A percentile compares a stretch with the other conserved stretches of the same genome.
Evolutionary conservation across 163 green algal genomes (phyloP).

Genomic region (Trebouxiophyceae sp.): DNA sequence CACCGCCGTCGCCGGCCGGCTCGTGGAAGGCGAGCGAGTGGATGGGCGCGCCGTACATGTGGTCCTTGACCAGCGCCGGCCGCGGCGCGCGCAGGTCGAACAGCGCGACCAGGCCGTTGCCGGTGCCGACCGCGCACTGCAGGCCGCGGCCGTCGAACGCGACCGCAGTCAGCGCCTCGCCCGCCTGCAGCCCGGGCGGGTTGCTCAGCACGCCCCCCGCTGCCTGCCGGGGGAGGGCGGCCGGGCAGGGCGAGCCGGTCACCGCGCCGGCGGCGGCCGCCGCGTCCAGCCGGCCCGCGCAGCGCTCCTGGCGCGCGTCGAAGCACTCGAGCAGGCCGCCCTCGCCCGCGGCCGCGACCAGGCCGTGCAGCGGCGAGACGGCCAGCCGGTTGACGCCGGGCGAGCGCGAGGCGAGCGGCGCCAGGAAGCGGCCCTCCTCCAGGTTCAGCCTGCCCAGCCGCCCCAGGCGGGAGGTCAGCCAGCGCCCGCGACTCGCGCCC

Average conservation of each 20-base stretch:
- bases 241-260: neutral
- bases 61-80: constrained; percentile 87
- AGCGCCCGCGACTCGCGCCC: no score
- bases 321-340: constrained; percentile 92
- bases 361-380: constrained; percentile 69
- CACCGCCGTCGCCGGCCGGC: neutral
- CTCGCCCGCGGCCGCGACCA: constrained; percentile 80
- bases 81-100: constrained; percentile 84
- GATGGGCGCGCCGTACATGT: constrained; percentile 89
- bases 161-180: constrained; percentile 73
- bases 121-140: constrained; percentile 82
- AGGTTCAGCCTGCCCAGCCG: constrained; percentile 67
- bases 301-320: constrained; percentile 57
- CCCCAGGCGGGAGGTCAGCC: no score
- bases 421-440: constrained; percentile 82
- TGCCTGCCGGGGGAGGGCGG: neutral
- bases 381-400: constrained; percentile 70
- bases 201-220: neutral
- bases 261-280: constrained; percentile 48
- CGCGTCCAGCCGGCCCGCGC: constrained; percentile 56
- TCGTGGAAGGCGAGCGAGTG: constrained; percentile 90
- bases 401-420: constrained; percentile 52
- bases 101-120: constrained; percentile 76
- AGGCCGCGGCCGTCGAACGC: constrained; percentile 78
- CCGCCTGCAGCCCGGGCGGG: constrained; percentile 22